Percentiles rank a stretch among this genome's conserved stretches.
These are phyloP conservation scores for Schrenkiella parvula DNA, from an alignment of 345 rosid species.

Conservation along the genomic window DNA sequence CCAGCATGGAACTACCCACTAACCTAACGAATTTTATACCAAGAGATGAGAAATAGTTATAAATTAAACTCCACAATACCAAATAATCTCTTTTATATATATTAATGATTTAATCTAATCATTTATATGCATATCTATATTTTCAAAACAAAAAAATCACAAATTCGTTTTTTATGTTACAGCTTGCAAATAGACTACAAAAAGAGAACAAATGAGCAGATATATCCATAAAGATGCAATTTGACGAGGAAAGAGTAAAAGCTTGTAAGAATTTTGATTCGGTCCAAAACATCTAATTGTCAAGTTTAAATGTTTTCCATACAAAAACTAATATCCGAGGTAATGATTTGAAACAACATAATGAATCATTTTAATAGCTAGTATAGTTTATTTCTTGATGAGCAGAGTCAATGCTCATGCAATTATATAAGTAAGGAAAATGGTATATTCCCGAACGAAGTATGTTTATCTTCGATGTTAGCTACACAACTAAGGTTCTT, in stretches of 20 bases:
- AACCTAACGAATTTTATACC: constrained; percentile 12
- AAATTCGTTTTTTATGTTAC: neutral
- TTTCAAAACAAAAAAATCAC: no score
- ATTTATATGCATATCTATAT: neutral
- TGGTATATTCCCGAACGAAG: neutral
- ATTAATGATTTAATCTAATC: neutral
- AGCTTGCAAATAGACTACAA: neutral
- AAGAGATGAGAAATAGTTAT: neutral
- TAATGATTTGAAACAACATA: neutral
- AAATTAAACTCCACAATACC: neutral
- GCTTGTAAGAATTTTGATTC: neutral
- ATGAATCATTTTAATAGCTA: neutral
- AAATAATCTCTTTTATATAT: neutral
- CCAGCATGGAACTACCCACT: constrained; percentile 10
- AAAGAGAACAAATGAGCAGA: neutral
- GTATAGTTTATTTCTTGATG: neutral
- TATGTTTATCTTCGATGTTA: neutral
- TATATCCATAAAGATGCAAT: neutral
- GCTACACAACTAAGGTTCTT: neutral
- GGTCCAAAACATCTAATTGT: neutral
- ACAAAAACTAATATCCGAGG: neutral
- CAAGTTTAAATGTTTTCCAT: neutral
- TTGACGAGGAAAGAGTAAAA: neutral
- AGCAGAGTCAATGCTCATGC: neutral
- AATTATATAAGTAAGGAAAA: neutral